Evolutionary conservation across 176 grass and related monocot species (phyloP), one percentile per base, ranked within the genome.

Genomic region (Avena eriantha): DNA sequence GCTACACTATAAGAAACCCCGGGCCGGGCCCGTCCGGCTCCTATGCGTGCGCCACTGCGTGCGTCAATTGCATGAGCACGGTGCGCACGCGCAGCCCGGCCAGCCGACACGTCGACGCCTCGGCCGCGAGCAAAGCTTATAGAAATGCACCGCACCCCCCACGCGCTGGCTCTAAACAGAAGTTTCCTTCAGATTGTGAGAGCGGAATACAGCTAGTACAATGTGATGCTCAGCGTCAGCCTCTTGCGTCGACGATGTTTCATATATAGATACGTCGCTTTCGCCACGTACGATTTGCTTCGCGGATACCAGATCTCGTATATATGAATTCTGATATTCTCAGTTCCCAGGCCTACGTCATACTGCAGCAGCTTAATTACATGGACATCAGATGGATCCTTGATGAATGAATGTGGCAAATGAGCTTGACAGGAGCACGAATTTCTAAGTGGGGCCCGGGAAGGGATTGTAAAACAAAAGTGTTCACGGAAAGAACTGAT

Each of bases 11-110:
- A 50, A 26, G n/a, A 71, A 41, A 10, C 15, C 48, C 0, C 6
- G 64, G 29, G 68, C 0, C 6, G 64, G 29, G 68, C 64, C 10
- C 8, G 46, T 47, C 81, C 8, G 64, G 73, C 48, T 76, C 39
- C 29, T 29, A 67, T 65, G 84, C 80, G 65, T 87, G 57, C 89
- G 84, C 89, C 85, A 87, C 80, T 87, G 85, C 89, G 47, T 83
- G 78, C 89, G 85, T 87, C 80, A 90, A 90, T 67, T 84, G 48
- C 73, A 75, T 3, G 18, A 39, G 31, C 61, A 63, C 1, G 22
- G 14, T 15, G 54, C 43, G 45, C 73, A 24, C 61, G 43, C 55
- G 39, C 80, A 48, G 33, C 51, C 45, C 33, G 8, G 16, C 54
- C 10, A 6, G 10, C 9, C 13, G 84, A 78, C 54, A 76, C 47